Evolutionary conservation across 2,329 filamentous ascomycete genomes (phyloP).

Genomic region (Fusarium palustre): DNA sequence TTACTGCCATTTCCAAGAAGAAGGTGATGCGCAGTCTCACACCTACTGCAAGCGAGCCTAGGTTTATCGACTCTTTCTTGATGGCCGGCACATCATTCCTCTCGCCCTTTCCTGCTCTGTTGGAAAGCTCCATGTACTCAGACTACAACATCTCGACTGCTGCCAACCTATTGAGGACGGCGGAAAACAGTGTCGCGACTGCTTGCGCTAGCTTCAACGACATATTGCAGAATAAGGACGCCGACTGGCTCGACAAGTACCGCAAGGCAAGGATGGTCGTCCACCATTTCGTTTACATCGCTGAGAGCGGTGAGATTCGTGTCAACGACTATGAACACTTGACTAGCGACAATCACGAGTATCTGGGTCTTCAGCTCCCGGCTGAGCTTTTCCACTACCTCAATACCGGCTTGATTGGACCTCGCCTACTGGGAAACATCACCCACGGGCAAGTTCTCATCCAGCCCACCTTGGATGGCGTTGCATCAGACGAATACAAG

Average conservation of each 20-base stretch:
- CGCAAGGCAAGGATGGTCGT: constrained; percentile 86
- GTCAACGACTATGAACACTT: constrained; percentile 79
- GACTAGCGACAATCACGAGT: constrained; percentile 86
- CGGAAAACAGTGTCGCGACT: constrained; percentile 75
- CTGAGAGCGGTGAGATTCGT: constrained; percentile 79
- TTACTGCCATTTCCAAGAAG: constrained; percentile 73
- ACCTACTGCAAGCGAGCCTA: constrained; percentile 72
- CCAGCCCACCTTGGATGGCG: constrained; percentile 86
- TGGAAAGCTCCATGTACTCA: constrained; percentile 66
- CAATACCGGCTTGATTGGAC: constrained; percentile 82
- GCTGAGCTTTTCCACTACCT: constrained; percentile 93
- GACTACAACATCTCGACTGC: constrained; percentile 77
- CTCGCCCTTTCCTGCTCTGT: constrained; percentile 80
- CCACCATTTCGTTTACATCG: constrained; percentile 87
- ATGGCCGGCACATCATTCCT: constrained; percentile 87
- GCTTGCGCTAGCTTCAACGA: constrained; percentile 85
- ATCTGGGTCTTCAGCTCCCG: constrained; percentile 89
- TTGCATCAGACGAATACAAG: constrained; percentile 82
- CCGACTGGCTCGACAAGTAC: constrained; percentile 86
- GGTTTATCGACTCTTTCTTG: constrained; percentile 86
- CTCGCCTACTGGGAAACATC: constrained; percentile 84
- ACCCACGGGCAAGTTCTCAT: constrained; percentile 83
- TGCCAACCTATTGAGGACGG: constrained; percentile 77
- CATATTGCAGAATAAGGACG: constrained; percentile 75
- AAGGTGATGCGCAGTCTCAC: constrained; percentile 76